Evolutionary conservation across 305 asterid species (phyloP).

Genomic region (Fraxinus paxiana): DNA sequence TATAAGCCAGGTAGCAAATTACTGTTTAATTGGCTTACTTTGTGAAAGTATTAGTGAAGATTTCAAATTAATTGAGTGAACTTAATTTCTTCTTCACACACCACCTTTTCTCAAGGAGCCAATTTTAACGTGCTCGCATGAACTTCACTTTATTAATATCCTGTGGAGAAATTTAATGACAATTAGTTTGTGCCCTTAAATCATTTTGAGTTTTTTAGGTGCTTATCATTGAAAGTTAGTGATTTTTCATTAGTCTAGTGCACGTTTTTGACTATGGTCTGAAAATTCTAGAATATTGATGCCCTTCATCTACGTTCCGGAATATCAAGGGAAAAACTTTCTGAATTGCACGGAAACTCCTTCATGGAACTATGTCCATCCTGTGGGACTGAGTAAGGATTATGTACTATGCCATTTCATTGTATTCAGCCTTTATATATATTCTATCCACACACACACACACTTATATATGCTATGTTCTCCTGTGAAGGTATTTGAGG

Average conservation of each 20-base stretch:
- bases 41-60: conserved; percentile 11
- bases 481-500: conserved; percentile 63
- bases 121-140: neutral
- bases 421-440: neutral
- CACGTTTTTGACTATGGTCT: conserved; percentile 25
- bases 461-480: conserved; percentile 20
- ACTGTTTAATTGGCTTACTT: neutral
- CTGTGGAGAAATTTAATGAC: conserved; percentile 2
- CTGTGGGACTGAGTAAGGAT: conserved; percentile 82
- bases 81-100: neutral
- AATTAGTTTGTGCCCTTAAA: neutral
- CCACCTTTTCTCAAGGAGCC: neutral
- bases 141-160: conserved; percentile 9
- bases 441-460: neutral
- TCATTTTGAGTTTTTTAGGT: neutral
- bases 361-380: conserved; percentile 82
- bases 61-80: conserved; percentile 7
- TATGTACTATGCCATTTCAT: conserved; percentile 14
- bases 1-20: conserved; percentile 73
- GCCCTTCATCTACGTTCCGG: conserved; percentile 96
- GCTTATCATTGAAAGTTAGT: conserved; percentile 11
- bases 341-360: conserved; percentile 89
- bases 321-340: conserved; percentile 73
- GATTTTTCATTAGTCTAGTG: conserved; percentile 4
- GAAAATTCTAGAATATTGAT: conserved; percentile 69